Base-by-base conservation (phyloP, 2,329 filamentous ascomycete genomes). In the Ambrosiella beaveri region DNA sequence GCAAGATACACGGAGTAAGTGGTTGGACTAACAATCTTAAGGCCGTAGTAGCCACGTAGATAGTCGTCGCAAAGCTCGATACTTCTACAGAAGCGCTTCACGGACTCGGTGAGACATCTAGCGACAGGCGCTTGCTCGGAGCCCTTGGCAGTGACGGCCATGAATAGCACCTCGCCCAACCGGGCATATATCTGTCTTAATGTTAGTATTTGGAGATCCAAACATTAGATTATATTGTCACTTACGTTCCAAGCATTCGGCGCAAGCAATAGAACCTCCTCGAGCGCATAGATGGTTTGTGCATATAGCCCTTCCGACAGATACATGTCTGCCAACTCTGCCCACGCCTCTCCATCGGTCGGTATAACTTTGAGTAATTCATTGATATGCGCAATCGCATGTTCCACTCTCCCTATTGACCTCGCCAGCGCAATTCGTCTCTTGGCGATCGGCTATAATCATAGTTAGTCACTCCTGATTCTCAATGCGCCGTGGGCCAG, bases 191-290 rank as follows among this genome's bases (percentile, higher is more conserved):
- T 80, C 85, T 93, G 65, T n/a, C 61, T 57, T 57, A 38, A 44
- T 2, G 44, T 57, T 45, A 57, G 41, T 19, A 60, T 15, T 19
- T 17, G 19, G 11, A 41, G 11, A 41, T n/a, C 7, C 19, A 9
- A 7, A 12, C 2, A n/a, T 11, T 2, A 15, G 8, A 36, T 49
- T 4, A 7, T 27, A 27, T n/a, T 7, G 17, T 7, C 38, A 53
- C 86, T 68, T 69, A 93, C 87, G 74, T 95, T 97, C 90, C 93
- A 98, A 17, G 91, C 88, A 72, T 95, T 95, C 3, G 93, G 91
- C 57, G 82, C 80, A 59, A 95, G 75, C 56, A 97, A 74, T 50
- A 98, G 71, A 17, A 95, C 88, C 69, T 98, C 93, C 69, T 98
- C 93, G 50, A 95, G 73, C 61, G 88, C 85, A 69, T 85, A 95